These are phyloP conservation scores for Alternaria ventricosa DNA, from an alignment of 2,329 filamentous ascomycete genomes.

Conservation along the genomic window DNA sequence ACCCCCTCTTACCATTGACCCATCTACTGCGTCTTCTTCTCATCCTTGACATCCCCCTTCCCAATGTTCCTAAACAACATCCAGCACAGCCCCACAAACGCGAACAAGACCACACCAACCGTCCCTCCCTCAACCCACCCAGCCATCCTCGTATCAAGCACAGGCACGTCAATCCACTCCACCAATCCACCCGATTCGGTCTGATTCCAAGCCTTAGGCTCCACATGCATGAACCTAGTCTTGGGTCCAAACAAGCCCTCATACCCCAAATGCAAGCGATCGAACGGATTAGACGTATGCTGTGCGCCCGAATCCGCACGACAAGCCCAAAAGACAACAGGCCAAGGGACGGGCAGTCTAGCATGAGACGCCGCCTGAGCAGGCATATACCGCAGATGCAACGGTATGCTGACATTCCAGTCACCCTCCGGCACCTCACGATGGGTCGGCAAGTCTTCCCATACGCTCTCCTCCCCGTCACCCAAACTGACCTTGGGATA, in stretches of 20 bases:
- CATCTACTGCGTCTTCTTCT: constrained; percentile 29
- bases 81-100: constrained; percentile 56
- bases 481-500: constrained; percentile 12
- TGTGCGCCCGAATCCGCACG: constrained; percentile 68
- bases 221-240: constrained; percentile 81
- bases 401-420: constrained; percentile 75
- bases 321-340: constrained; percentile 91
- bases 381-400: constrained; percentile 83
- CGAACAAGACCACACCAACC: constrained; percentile 49
- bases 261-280: constrained; percentile 82
- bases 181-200: constrained; percentile 22
- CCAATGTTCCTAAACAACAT: constrained; percentile 39
- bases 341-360: constrained; percentile 72
- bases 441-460: constrained; percentile 4
- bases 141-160: constrained; percentile 47
- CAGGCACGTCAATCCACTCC: constrained; percentile 50
- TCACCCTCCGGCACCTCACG: constrained; percentile 25
- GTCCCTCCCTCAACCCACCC: constrained; percentile 53
- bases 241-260: constrained; percentile 77
- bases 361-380: constrained; percentile 42
- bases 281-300: constrained; percentile 82
- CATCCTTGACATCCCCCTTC: constrained; percentile 1
- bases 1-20: not conserved
- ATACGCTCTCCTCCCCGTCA: not conserved
- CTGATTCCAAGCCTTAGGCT: constrained; percentile 29